A percentile compares a stretch with the other conserved stretches of the same genome.
These are phyloP conservation scores for Iris pallida DNA, from an alignment of 116 monocot species.

Conservation along the genomic window DNA sequence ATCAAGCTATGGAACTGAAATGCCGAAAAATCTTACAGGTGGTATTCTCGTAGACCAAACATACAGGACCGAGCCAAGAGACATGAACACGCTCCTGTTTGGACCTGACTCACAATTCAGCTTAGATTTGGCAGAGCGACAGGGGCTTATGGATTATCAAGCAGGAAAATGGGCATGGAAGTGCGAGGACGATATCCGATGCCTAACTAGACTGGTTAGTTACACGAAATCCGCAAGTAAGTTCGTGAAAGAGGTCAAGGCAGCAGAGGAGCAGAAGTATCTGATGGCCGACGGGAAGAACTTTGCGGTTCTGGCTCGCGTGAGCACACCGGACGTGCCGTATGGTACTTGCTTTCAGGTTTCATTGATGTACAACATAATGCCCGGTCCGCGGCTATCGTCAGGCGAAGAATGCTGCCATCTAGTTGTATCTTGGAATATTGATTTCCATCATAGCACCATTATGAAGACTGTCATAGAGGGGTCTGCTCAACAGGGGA, in stretches of 20 bases:
- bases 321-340: conserved; percentile 60
- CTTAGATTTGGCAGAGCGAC: conserved; percentile 22
- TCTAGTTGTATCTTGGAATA: conserved; percentile 48
- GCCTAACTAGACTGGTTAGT: conserved; percentile 31
- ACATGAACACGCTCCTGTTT: conserved; percentile 41
- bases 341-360: conserved; percentile 65
- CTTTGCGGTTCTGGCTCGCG: conserved; percentile 40
- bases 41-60: conserved; percentile 48
- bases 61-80: conserved; percentile 35
- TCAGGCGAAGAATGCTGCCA: conserved; percentile 36
- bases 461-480: conserved; percentile 69
- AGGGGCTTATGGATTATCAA: conserved; percentile 36
- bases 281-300: conserved; percentile 51
- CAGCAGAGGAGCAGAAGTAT: conserved; percentile 53
- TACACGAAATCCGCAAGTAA: conserved; percentile 49
- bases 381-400: conserved; percentile 27
- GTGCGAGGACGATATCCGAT: conserved; percentile 8
- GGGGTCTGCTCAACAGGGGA: conserved; percentile 38
- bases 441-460: conserved; percentile 55
- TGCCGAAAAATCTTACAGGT: conserved; percentile 45
- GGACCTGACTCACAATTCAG: conserved; percentile 50
- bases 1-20: conserved; percentile 25
- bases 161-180: conserved; percentile 53
- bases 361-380: conserved; percentile 46
- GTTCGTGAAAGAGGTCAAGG: conserved; percentile 50